phyloP scores from a whole-genome alignment of 2,329 filamentous ascomycete genomes.

The Lasiodiplodia sp. region DNA sequence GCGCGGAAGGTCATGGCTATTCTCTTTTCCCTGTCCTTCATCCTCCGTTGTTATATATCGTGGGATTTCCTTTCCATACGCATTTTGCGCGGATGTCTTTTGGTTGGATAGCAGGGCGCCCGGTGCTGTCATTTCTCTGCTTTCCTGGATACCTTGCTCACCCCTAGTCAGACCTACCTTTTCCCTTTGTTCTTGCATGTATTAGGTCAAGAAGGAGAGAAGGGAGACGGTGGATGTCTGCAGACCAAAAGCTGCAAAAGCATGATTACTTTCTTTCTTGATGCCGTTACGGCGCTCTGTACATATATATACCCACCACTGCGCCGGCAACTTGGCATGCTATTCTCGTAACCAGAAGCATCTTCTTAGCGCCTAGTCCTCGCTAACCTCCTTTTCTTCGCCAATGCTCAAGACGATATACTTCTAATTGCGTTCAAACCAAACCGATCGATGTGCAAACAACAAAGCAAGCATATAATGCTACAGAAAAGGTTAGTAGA shows the following conservation, averaged over 20 bases:
- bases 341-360: constrained; percentile 13
- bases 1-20: not conserved
- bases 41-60: not conserved
- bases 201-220: not conserved
- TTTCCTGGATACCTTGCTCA: constrained; percentile 9
- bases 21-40: constrained; percentile 9
- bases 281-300: constrained; percentile 4
- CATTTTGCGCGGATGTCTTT: constrained; percentile 10
- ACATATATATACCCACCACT: constrained; percentile 18
- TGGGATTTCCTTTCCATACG: not conserved
- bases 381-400: not conserved
- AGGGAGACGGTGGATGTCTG: not conserved
- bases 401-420: constrained; percentile 4
- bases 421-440: not conserved
- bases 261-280: not conserved
- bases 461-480: not conserved
- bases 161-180: constrained; percentile 1
- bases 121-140: constrained; percentile 23
- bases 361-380: constrained; percentile 5
- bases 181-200: constrained; percentile 13
- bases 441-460: not conserved
- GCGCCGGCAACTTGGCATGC: constrained; percentile 6
- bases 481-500: not conserved
- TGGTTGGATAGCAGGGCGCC: constrained; percentile 27
- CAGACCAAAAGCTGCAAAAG: constrained; percentile 1